Evolutionary conservation across 2,329 filamentous ascomycete species (phyloP), one percentile per base, ranked within the genome.

Genomic region (Verticillium klebahnii): DNA sequence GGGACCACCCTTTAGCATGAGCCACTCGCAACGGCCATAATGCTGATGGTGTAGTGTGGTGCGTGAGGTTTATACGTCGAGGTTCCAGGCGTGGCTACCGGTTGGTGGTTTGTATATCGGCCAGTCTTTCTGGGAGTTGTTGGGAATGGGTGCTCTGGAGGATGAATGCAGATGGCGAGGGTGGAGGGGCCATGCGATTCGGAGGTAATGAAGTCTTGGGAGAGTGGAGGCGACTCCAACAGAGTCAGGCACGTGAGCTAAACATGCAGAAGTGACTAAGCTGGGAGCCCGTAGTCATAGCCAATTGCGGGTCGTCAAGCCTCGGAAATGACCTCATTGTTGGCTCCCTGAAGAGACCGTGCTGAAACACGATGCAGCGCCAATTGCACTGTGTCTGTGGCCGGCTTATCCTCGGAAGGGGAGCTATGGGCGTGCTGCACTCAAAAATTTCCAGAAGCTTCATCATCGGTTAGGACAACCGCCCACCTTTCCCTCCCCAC

Each of bases 1-100:
- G 77, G 71, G 72, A 74, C 82, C 80, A 84, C 81, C 81, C 80
- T 82, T 79, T 83, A 85, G 67, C 80, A 80, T 64, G 77, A 77
- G 81, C 77, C 77, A 75, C 71, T 72, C 73, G 74, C 72, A 65
- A 75, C 58, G 39, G 61, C 62, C 62, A 67, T 64, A 39, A 45
- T 62, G 62, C 63, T 57, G 50, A 23, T 57, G 19, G 37, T 31
- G 32, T 17, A 11, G 5, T 23, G 3, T 50, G 9, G 25, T 11
- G 34, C 3, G 52, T 14, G 25, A 29, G n/a, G 34, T 12, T 5
- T 56, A 5, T 56, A 19, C 25, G 25, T 17, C 54, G 25, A 32
- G 14, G 2, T 14, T 17, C 14, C 23, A 31, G 32, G 25, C 5
- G 17, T 56, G 14, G 37, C 45, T 50, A n/a, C 11, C n/a, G 45